A percentile compares a stretch with the other conserved stretches of the same genome.
Conservation (phyloP, 1,139 yeast genomes). For the Blastobotrys elegans region DNA sequence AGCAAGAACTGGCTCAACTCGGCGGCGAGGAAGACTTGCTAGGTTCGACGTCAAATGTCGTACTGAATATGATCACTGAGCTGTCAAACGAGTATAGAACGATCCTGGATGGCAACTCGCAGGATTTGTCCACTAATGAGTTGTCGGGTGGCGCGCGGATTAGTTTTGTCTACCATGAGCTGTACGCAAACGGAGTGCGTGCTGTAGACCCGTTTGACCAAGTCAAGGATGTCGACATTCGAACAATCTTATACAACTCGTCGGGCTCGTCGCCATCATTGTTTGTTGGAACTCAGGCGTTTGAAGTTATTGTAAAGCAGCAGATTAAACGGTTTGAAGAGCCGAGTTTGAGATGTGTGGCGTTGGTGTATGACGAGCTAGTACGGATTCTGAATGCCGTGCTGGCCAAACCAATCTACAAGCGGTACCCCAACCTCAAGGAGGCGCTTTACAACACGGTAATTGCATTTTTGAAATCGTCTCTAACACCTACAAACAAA, state of each 20-base stretch:
- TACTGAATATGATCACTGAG: slow-evolving; percentile 85
- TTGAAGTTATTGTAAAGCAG: slow-evolving; percentile 92
- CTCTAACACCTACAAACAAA: slow-evolving; percentile 76
- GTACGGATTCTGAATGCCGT: slow-evolving; percentile 87
- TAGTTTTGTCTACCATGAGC: slow-evolving; percentile 95
- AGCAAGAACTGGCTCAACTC: slow-evolving; percentile 65
- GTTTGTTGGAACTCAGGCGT: slow-evolving; percentile 96
- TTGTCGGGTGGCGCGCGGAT: slow-evolving; percentile 95
- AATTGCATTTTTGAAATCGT: slow-evolving; percentile 73
- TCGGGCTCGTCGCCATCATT: slow-evolving; percentile 97
- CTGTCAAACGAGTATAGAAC: slow-evolving; percentile 90
- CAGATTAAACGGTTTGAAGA: slow-evolving; percentile 94
- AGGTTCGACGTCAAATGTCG: slow-evolving; percentile 82
- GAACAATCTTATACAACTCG: slow-evolving; percentile 87
- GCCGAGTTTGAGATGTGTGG: slow-evolving; percentile 84
- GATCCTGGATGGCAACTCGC: slow-evolving; percentile 88
- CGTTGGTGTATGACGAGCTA: slow-evolving; percentile 88
- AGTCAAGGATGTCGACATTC: slow-evolving; percentile 91
- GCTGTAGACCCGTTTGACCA: slow-evolving; percentile 97
- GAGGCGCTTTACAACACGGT: slow-evolving; percentile 80
- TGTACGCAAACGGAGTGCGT: slow-evolving; percentile 85
- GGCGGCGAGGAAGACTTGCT: slow-evolving; percentile 73
- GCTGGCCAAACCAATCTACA: slow-evolving; percentile 70
- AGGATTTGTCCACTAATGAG: slow-evolving; percentile 76
- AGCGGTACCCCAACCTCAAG: slow-evolving; percentile 85